A percentile compares a stretch with the other conserved stretches of the same genome.
Conservation (phyloP, 2,329 filamentous ascomycete species). For the Coniochaeta pulveracea region DNA sequence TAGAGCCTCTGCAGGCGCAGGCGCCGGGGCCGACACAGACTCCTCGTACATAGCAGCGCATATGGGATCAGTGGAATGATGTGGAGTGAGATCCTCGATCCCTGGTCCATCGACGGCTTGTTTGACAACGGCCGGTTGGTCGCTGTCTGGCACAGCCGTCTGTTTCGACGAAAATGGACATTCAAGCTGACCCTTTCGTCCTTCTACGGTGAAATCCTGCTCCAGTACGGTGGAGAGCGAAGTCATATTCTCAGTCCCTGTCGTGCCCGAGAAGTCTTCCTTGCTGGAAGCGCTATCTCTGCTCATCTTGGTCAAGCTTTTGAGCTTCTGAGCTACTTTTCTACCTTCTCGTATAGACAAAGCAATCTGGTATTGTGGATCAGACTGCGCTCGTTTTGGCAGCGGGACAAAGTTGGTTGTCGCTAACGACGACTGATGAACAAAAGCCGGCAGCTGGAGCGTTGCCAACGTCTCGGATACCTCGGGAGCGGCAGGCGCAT, state of each 20-base stretch:
- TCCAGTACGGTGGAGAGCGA: slow-evolving; percentile 60
- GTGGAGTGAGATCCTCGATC: slow-evolving; percentile 28
- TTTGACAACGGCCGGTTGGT: slow-evolving; percentile 22
- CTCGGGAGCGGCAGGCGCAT: slow-evolving; percentile 53
- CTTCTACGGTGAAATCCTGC: slow-evolving; percentile 81
- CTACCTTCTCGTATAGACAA: slow-evolving; percentile 54
- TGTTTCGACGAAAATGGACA: slow-evolving; percentile 58
- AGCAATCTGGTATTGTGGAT: slow-evolving; percentile 45
- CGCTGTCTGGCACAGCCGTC: too few relatives aligned
- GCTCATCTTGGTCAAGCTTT: slow-evolving; percentile 35
- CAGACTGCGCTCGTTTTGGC: slow-evolving; percentile 32
- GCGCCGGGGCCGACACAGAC: slow-evolving; percentile 38
- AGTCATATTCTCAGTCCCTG: slow-evolving; percentile 26
- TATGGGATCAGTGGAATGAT: slow-evolving; percentile 46
- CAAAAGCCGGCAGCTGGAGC: slow-evolving; percentile 50
- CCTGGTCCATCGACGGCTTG: slow-evolving; percentile 13
- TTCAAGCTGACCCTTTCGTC: slow-evolving; percentile 65
- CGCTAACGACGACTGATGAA: slow-evolving; percentile 33
- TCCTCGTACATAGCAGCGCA: slow-evolving; percentile 54
- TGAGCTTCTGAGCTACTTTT: slow-evolving; percentile 42
- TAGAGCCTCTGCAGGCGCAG: slow-evolving; percentile 26
- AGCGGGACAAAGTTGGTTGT: slow-evolving; percentile 41
- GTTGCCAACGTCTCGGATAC: slow-evolving; percentile 56
- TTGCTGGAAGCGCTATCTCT: slow-evolving; percentile 39
- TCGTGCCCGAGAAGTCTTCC: slow-evolving; percentile 26